These are phyloP conservation scores for Sphenostylis stenocarpa DNA, from an alignment of 306 rosid genomes.

Conservation along the genomic window DNA sequence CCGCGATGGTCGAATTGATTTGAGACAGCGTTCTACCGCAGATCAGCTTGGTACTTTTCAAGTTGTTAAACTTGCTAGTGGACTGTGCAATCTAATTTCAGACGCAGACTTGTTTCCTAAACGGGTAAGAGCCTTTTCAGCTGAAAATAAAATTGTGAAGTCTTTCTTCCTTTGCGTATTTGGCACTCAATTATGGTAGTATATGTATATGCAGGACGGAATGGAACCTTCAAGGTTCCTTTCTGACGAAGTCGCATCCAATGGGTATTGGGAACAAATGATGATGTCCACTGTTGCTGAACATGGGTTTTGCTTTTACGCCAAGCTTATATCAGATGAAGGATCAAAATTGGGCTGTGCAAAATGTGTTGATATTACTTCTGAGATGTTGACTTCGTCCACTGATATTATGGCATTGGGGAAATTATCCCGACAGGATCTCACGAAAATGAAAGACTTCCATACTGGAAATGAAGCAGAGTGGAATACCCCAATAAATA, in stretches of 20 bases:
- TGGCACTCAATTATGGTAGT: slow-evolving; percentile 29
- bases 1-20: slow-evolving; percentile 47
- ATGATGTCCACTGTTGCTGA: slow-evolving; percentile 64
- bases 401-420: slow-evolving; percentile 54
- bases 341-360: slow-evolving; percentile 51
- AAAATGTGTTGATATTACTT: slow-evolving; percentile 51
- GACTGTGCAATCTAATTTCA: slow-evolving; percentile 66
- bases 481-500: slow-evolving; percentile 36
- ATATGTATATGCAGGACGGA: slow-evolving; percentile 58
- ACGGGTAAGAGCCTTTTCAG: slow-evolving; percentile 42
- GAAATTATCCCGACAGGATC: slow-evolving; percentile 52
- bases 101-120: slow-evolving; percentile 58
- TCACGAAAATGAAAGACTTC: slow-evolving; percentile 27
- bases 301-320: slow-evolving; percentile 78
- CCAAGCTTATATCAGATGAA: slow-evolving; percentile 53
- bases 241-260: slow-evolving; percentile 50
- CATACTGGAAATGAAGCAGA: slow-evolving; percentile 44
- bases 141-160: slow-evolving; percentile 21
- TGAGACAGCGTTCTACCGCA: slow-evolving; percentile 43
- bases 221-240: slow-evolving; percentile 40
- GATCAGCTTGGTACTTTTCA: slow-evolving; percentile 52
- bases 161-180: slow-evolving; percentile 1
- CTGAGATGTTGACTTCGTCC: slow-evolving; percentile 69
- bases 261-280: slow-evolving; percentile 52
- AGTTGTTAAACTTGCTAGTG: slow-evolving; percentile 57